Evolutionary conservation across 306 rosid genomes (phyloP).

Genomic region (Dryas drummondii): DNA sequence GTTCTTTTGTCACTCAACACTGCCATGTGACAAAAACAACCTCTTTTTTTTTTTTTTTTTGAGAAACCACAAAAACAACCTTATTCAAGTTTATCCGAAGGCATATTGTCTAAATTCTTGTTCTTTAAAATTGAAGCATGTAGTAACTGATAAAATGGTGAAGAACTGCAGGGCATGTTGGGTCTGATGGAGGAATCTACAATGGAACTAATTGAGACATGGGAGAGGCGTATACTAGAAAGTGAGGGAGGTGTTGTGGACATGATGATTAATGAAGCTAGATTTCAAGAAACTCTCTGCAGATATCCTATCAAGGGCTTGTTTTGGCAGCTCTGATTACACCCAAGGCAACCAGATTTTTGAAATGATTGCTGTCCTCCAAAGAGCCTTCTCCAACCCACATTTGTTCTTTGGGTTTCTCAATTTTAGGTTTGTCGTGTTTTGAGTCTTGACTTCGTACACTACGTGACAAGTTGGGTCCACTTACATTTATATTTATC

Average conservation of each 20-base stretch:
- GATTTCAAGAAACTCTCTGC: constrained; percentile 7
- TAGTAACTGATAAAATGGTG: background rate
- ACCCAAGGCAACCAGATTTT: constrained; percentile 10
- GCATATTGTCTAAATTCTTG: background rate
- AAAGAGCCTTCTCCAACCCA: background rate
- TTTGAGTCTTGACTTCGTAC: too few relatives aligned
- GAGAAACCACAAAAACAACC: too few relatives aligned
- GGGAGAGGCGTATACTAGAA: background rate
- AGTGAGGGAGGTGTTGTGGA: constrained; percentile 1
- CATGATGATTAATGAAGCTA: background rate
- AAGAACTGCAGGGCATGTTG: background rate
- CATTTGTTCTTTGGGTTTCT: background rate
- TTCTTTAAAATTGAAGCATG: background rate
- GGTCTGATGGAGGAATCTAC: constrained; percentile 8
- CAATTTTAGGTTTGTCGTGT: background rate
- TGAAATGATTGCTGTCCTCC: constrained; percentile 3
- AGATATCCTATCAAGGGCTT: constrained; percentile 15
- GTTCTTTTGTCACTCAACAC: too few relatives aligned
- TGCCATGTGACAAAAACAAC: too few relatives aligned
- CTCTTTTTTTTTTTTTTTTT: too few relatives aligned
- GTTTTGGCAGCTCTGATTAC: constrained; percentile 7
- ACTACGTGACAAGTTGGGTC: too few relatives aligned
- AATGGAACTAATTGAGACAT: background rate
- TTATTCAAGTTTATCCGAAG: too few relatives aligned
- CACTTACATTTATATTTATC: too few relatives aligned